Base-by-base conservation (phyloP, 345 rosid genomes). In the Aquilaria malaccensis region DNA sequence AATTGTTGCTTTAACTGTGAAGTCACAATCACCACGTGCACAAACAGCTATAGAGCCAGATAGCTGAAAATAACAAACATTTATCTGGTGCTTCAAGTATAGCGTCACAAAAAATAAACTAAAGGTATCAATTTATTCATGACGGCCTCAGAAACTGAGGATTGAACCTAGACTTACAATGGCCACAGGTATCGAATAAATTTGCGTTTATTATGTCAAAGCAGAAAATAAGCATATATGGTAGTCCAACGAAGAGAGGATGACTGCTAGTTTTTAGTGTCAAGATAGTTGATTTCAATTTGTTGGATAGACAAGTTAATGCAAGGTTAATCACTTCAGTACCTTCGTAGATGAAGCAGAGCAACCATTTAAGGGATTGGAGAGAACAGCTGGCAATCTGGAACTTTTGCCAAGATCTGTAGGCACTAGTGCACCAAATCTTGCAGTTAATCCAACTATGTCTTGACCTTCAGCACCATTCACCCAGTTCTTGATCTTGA, bases 21-120 rank as follows among this genome's bases (percentile, higher is more conserved):
- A 95, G 56, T 79, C 77, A 72, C 99, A 91, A 49, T 79, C 93
- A 11, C 99, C 96, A 45, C 99, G 94, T 37, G 64, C 29, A n/a
- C 88, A 77, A 66, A 88, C 60, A 3, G 81, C 95, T 68, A 81
- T 55, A 46, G 66, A 81, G 31, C 95, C 86, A 74, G 82, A 76
- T 51, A 91, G 64, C 96, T 95, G 81, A 31, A 72, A 60, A 63
- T 13, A 63, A 59, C 51, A 64, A 33, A 61, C 13, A 56, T 47
- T 56, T 22, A 31, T 15, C 37, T 48, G 32, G 48, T 32, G 10
- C 52, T 50, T 22, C 37, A 53, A 29, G 43, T 4, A 37, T 37
- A 9, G 7, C 7, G 7, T 62, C 49, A 10, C 7, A 32, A 57
- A 41, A 15, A 13, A 2, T 58, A 13, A 13, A 11, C 47, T 45